These are phyloP conservation scores for Phyllachora maydis DNA, from an alignment of 2,329 filamentous ascomycete species.

Conservation along the genomic window DNA sequence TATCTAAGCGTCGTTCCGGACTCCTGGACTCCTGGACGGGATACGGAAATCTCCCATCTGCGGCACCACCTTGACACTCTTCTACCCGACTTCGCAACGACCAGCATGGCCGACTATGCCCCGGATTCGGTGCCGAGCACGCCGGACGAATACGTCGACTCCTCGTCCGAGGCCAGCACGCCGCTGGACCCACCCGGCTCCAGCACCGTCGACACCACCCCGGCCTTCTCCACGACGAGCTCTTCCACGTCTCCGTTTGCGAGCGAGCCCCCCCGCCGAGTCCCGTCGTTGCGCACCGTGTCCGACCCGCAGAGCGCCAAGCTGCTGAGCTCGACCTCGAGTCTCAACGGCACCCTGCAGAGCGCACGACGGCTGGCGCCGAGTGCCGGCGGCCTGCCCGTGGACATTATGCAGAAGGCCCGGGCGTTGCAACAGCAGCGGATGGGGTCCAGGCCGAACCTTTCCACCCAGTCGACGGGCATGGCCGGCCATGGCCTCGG, in stretches of 20 bases:
- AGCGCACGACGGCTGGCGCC: slow-evolving; percentile 32
- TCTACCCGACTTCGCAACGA: slow-evolving; percentile 1
- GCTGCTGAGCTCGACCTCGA: slow-evolving; percentile 65
- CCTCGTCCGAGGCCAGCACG: slow-evolving; percentile 24
- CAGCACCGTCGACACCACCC: slow-evolving; percentile 7
- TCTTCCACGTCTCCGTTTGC: slow-evolving; percentile 1
- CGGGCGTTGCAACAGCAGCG: slow-evolving; percentile 14
- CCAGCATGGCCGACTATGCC: slow-evolving; percentile 8
- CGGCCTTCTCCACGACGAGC: slow-evolving; percentile 3
- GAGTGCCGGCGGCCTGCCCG: slow-evolving; percentile 15
- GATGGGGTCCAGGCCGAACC: slow-evolving; percentile 6
- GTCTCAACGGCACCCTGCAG: slow-evolving; percentile 57
- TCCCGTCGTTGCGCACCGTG: slow-evolving; percentile 37
- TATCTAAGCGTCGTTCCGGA: too few species aligned
- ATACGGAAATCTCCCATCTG: too few species aligned
- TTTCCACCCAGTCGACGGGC: slow-evolving; percentile 6
- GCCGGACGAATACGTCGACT: slow-evolving; percentile 22
- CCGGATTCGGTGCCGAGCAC: slow-evolving; percentile 19
- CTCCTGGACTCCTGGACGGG: too few species aligned
- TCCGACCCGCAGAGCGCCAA: slow-evolving; percentile 31
- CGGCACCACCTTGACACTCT: too few species aligned
- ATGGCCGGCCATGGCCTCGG: slow-evolving; percentile 10
- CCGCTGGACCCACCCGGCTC: slow-evolving; percentile 19
- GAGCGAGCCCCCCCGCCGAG: slow-evolving; percentile 21
- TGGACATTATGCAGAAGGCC: slow-evolving; percentile 18